These are phyloP conservation scores for Phaffia tasmanica DNA, from an alignment of 768 basidiomycete species.

Conservation along the genomic window DNA sequence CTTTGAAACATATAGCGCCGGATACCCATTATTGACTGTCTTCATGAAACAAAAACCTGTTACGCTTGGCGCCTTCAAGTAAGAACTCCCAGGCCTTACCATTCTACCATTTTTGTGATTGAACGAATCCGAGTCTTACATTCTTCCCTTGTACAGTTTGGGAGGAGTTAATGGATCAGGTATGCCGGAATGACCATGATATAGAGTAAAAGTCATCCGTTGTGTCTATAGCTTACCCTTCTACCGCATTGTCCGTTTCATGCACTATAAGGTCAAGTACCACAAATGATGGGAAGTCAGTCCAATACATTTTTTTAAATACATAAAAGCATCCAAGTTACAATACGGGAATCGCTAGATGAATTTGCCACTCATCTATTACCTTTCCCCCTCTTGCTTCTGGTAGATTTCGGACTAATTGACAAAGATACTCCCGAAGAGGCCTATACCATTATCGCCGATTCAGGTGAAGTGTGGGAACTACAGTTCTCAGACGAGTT, in stretches of 20 bases:
- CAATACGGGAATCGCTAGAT: background rate
- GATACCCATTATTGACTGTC: constrained; percentile 19
- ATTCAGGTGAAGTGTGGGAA: constrained; percentile 24
- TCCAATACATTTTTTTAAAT: background rate
- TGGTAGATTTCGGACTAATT: constrained; percentile 1
- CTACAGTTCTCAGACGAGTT: constrained; percentile 22
- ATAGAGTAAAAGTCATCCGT: too few species aligned
- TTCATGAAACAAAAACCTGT: background rate
- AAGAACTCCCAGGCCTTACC: background rate
- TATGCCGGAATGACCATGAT: too few species aligned
- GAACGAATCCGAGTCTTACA: background rate
- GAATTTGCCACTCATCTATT: background rate
- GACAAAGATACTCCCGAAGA: constrained; percentile 17
- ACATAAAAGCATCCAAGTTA: background rate
- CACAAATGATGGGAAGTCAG: constrained; percentile 3
- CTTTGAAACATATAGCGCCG: constrained; percentile 8
- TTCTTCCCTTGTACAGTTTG: constrained; percentile 1
- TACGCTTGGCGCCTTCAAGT: constrained; percentile 21
- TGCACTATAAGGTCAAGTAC: constrained; percentile 13
- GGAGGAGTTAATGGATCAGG: constrained; percentile 20
- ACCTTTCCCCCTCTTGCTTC: background rate
- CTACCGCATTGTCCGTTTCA: too few species aligned
- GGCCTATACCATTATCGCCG: constrained; percentile 10
- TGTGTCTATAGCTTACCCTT: too few species aligned
- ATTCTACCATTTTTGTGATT: background rate